Evolutionary conservation across 345 rosid species (phyloP).

Genomic region (Dipteronia sinensis): DNA sequence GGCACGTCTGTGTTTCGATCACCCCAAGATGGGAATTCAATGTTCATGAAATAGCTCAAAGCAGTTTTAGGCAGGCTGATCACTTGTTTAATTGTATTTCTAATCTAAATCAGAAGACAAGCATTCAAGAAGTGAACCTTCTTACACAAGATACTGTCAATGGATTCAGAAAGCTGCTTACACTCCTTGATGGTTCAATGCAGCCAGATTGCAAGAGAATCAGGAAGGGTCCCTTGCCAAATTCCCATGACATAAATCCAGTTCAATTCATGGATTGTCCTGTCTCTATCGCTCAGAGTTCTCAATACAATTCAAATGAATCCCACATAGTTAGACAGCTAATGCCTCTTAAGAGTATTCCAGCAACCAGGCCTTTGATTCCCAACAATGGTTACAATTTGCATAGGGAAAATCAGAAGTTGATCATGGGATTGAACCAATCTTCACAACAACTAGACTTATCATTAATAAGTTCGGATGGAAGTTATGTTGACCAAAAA

Average conservation of each 20-base stretch:
- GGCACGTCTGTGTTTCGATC: constrained; percentile 24
- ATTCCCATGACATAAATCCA: constrained; percentile 26
- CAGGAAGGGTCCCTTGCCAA: constrained; percentile 36
- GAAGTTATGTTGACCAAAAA: constrained; percentile 9
- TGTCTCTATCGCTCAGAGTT: neutral
- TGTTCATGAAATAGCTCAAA: constrained; percentile 31
- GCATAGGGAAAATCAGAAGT: neutral
- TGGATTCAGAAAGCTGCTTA: constrained; percentile 31
- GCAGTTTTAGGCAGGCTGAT: constrained; percentile 33
- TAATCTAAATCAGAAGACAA: constrained; percentile 28
- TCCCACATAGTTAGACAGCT: neutral
- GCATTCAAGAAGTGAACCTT: constrained; percentile 30
- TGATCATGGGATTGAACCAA: constrained; percentile 20
- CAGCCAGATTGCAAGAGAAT: constrained; percentile 30
- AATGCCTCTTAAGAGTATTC: constrained; percentile 22
- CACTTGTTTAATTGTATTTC: constrained; percentile 32
- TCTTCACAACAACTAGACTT: constrained; percentile 13
- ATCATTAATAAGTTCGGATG: neutral
- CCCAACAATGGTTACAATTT: constrained; percentile 9
- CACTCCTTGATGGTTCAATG: constrained; percentile 31
- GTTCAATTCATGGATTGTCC: constrained; percentile 31
- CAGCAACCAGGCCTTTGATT: neutral
- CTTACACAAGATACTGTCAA: constrained; percentile 28
- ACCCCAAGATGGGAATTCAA: constrained; percentile 29
- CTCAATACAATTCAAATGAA: too few species aligned